Evolutionary conservation across 352 stramenopile genomes (phyloP).

Genomic region (Globisporangium spiculum): DNA sequence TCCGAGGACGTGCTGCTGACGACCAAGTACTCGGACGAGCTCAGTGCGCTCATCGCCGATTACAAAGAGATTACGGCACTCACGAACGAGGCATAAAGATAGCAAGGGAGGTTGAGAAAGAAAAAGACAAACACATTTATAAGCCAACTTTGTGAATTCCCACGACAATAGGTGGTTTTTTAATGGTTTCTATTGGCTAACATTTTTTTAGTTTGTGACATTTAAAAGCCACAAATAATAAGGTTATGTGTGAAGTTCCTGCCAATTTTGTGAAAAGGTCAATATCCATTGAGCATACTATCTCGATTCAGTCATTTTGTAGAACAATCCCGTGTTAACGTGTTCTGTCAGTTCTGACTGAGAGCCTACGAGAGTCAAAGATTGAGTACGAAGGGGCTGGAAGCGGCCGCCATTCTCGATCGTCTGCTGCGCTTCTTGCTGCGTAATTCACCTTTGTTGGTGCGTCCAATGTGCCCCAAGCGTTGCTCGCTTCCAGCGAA

Average conservation of each 20-base stretch:
- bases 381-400: conserved; percentile 13
- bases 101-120: too few species aligned
- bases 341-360: too few species aligned
- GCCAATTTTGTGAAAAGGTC: too few species aligned
- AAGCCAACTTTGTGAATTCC: not conserved
- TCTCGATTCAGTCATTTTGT: too few species aligned
- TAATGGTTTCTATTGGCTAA: too few species aligned
- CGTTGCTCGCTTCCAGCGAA: conserved; percentile 7
- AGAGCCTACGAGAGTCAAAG: too few species aligned
- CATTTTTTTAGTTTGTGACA: too few species aligned
- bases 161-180: too few species aligned
- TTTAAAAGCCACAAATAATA: too few species aligned
- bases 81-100: conserved; percentile 37
- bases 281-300: too few species aligned
- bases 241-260: too few species aligned
- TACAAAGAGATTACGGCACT: conserved; percentile 80
- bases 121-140: not conserved
- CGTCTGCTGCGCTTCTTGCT: not conserved
- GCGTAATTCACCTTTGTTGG: not conserved
- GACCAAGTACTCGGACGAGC: conserved; percentile 67
- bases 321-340: too few species aligned
- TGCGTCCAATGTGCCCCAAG: not conserved
- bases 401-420: not conserved
- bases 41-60: conserved; percentile 57
- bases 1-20: conserved; percentile 63